Percentiles rank a stretch among this genome's conserved stretches.
Evolutionary conservation across 495 filamentous ascomycete species (phyloP).

Genomic region (Penicillium pulvis): DNA sequence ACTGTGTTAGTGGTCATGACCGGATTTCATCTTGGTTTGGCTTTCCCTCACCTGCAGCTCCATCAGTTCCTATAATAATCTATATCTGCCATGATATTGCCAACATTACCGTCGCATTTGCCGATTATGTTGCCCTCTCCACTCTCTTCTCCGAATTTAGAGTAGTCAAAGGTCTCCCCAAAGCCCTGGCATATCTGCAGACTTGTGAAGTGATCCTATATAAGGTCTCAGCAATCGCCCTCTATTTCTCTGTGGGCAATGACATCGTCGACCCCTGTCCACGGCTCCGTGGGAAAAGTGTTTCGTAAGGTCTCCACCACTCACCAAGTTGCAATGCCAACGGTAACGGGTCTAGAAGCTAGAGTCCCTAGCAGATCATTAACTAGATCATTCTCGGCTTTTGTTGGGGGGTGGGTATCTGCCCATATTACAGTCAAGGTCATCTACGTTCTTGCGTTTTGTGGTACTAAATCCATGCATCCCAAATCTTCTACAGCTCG

Average conservation of each 20-base stretch:
- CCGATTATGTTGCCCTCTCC: slow-evolving; percentile 69
- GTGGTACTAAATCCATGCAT: slow-evolving; percentile 49
- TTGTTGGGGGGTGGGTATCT: slow-evolving; percentile 61
- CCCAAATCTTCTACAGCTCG: slow-evolving; percentile 39
- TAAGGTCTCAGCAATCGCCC: slow-evolving; percentile 62
- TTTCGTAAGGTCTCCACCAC: slow-evolving; percentile 69
- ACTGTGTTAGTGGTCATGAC: slow-evolving; percentile 70
- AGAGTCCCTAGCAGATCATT: not conserved
- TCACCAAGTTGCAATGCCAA: slow-evolving; percentile 69
- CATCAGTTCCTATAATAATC: slow-evolving; percentile 32
- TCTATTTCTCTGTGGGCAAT: slow-evolving; percentile 67
- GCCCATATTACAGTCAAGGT: slow-evolving; percentile 58
- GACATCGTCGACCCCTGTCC: slow-evolving; percentile 66
- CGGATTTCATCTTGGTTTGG: slow-evolving; percentile 50
- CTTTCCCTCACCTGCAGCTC: slow-evolving; percentile 42
- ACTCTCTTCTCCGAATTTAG: slow-evolving; percentile 71
- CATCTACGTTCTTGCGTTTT: slow-evolving; percentile 58
- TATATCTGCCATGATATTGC: slow-evolving; percentile 45
- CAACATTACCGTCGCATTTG: slow-evolving; percentile 39
- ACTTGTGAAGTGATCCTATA: slow-evolving; percentile 65
- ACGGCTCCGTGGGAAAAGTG: slow-evolving; percentile 57
- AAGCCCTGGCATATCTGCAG: slow-evolving; percentile 61
- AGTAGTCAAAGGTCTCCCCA: slow-evolving; percentile 60
- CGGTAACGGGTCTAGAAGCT: slow-evolving; percentile 38
- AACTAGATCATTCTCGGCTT: slow-evolving; percentile 26